Evolutionary conservation across 2,329 filamentous ascomycete species (phyloP), one percentile per base, ranked within the genome.

Genomic region (Magnaporthiopsis incrustans): DNA sequence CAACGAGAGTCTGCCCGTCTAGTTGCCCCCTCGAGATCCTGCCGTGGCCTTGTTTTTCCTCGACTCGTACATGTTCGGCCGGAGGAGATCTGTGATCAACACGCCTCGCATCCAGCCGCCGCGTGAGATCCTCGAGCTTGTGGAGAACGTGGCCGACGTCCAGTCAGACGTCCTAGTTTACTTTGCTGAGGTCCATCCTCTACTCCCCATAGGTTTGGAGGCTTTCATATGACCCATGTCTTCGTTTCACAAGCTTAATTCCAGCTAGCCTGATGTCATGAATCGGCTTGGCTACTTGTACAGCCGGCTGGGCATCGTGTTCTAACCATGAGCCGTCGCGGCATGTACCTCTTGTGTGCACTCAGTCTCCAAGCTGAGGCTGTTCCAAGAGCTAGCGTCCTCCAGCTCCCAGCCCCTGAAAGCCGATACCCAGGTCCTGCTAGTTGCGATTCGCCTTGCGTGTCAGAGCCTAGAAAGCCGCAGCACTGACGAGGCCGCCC

Each of bases 21-120:
- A 53, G 59, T 27, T 32, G 15, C n/a, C 63, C 22, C 26, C 14
- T 14, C 27, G 33, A 15, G 59, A 67, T 22, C n/a, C 63, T 7
- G 56, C 59, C 59, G 63, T 64, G 4, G 18, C 44, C 2, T 60
- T 67, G n/a, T 68, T 67, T 63, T 67, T 68, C 38, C 65, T 68
- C 4, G 67, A 68, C 62, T 65, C 67, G 50, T 68, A 65, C 58
- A 15, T 68, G 18, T 68, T 66, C 58, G 25, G 62, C 14, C 22
- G 63, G 26, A 63, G 63, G 53, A 57, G 33, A 3, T 14, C 53
- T 18, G 15, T 53, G 2, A 18, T 64, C 11, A 25, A 14, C 14
- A 61, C 22, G 25, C 38, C 64, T 3, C 14, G 32, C 1, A 60
- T 65, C 57, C 26, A 56, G 10, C 57, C 67, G 15, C 67, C 65